Evolutionary conservation across 148 eudicot genomes (phyloP), one percentile per base, ranked within the genome.

Genomic region (Rhododendron ovatum): DNA sequence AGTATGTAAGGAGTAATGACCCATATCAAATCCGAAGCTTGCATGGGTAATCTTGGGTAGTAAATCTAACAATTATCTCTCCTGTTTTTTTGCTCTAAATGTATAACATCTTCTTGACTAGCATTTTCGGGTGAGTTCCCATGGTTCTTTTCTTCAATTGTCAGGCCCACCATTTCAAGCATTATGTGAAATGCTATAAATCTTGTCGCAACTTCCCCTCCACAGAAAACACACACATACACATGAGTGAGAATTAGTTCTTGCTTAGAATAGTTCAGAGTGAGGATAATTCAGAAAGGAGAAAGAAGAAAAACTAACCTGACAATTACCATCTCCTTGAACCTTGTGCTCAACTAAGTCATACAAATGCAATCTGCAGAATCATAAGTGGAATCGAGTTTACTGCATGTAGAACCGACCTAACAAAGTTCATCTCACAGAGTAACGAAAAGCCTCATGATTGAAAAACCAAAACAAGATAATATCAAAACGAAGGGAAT

Each of bases 311-410:
- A 69, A 88, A 74, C 91, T 88, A 76, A 94, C 99, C 98, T 96
- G 99, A 86, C 99, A 96, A 85, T 95, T 96, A 37, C 99, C 99
- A 90, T 96, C 99, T 83, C 99, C 98, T 90, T 92, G 94, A 87
- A 96, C 90, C 92, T 94, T 95, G 89, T 89, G 92, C 90, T 96
- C 99, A 92, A 94, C 90, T 93, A 96, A 91, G 89, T 94, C 93
- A 91, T 92, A 96, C 86, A 95, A 89, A 90, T 93, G 93, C 91
- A 96, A 92, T 92, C 99, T 96, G 91, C 87, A 89, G 88, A 89
- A 74, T 85, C 57, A 79, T n/a, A 73, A 73, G 82, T 79, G 86
- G 86, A 67, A 87, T 85, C 86, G 83, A 86, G 83, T 84, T 74
- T 76, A 67, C 55, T 43, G 55, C 51, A 67, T 84, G 73, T 28